Percentiles rank a stretch among this genome's conserved stretches.
These are phyloP conservation scores for Phycomyces blakesleeanus DNA, from an alignment of 192 early-diverging fungal genomes.

Conservation along the genomic window DNA sequence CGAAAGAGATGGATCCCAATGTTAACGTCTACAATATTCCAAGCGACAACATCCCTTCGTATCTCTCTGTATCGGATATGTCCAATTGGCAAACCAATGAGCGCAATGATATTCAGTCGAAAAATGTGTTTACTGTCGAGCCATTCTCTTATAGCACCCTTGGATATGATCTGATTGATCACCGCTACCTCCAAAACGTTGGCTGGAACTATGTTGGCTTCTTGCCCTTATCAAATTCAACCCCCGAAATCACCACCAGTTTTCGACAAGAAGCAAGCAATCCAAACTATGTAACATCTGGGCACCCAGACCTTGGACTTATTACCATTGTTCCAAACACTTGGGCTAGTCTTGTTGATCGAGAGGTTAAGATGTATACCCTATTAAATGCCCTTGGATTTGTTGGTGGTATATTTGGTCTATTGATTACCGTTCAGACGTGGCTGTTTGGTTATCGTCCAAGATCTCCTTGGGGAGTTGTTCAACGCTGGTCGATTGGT, in stretches of 20 bases:
- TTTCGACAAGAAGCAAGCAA: slow-evolving; percentile 29
- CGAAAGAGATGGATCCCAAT: slow-evolving; percentile 35
- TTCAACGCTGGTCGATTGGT: slow-evolving; percentile 37
- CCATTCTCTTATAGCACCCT: slow-evolving; percentile 31
- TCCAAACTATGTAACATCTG: slow-evolving; percentile 20
- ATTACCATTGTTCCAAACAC: slow-evolving; percentile 19
- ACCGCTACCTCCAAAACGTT: slow-evolving; percentile 25
- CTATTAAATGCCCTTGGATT: slow-evolving; percentile 34
- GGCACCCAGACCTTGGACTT: slow-evolving; percentile 25
- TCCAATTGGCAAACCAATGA: slow-evolving; percentile 29
- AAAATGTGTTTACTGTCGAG: slow-evolving; percentile 26
- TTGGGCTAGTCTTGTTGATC: slow-evolving; percentile 10
- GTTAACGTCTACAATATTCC: slow-evolving; percentile 18
- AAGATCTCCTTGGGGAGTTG: slow-evolving; percentile 33
- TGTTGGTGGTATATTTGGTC: slow-evolving; percentile 36
- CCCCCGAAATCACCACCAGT: slow-evolving; percentile 25
- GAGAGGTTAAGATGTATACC: slow-evolving; percentile 34
- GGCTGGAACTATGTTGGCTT: slow-evolving; percentile 41
- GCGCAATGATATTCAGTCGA: slow-evolving; percentile 27
- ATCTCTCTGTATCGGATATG: slow-evolving; percentile 18
- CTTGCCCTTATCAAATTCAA: slow-evolving; percentile 29
- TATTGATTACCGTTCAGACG: slow-evolving; percentile 26
- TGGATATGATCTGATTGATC: slow-evolving; percentile 26
- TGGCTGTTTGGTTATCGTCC: slow-evolving; percentile 38
- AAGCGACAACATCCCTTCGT: slow-evolving; percentile 1